phyloP scores from a whole-genome alignment of 2,329 filamentous ascomycete genomes.

The Cladosporium colombiae region DNA sequence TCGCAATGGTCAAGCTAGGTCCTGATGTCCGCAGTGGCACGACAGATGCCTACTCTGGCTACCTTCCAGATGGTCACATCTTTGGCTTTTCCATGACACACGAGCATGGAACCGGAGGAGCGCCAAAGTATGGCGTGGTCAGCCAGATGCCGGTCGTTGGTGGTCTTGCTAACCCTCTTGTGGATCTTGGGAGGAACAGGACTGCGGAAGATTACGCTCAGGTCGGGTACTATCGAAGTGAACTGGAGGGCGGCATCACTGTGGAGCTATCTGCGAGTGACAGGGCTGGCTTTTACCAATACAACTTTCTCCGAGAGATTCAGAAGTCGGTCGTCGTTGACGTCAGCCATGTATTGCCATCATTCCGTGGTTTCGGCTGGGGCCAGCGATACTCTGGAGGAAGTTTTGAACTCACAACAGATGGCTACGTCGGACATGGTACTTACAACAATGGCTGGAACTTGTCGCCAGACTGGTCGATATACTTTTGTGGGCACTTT shows the following conservation, averaged over 20 bases:
- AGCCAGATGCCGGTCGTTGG: slow-evolving; percentile 29
- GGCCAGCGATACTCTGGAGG: slow-evolving; percentile 62
- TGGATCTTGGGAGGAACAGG: slow-evolving; percentile 31
- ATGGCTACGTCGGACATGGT: slow-evolving; percentile 57
- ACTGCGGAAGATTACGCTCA: slow-evolving; percentile 43
- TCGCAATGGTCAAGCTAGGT: slow-evolving; percentile 45
- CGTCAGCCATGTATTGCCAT: slow-evolving; percentile 60
- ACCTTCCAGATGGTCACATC: slow-evolving; percentile 32
- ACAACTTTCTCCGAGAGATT: slow-evolving; percentile 53
- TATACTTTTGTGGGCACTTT: slow-evolving; percentile 63
- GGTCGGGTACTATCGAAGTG: slow-evolving; percentile 63
- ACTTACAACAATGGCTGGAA: slow-evolving; percentile 68
- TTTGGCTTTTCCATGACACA: slow-evolving; percentile 54
- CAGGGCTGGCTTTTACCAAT: slow-evolving; percentile 60
- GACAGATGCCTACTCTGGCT: slow-evolving; percentile 43
- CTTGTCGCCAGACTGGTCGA: slow-evolving; percentile 58
- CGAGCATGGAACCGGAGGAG: slow-evolving; percentile 67
- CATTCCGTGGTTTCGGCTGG: slow-evolving; percentile 56
- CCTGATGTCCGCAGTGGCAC: slow-evolving; percentile 36
- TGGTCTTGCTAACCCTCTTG: slow-evolving; percentile 25
- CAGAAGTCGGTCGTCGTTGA: slow-evolving; percentile 58
- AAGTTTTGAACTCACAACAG: slow-evolving; percentile 52
- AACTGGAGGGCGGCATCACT: slow-evolving; percentile 55
- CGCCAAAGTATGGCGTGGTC: slow-evolving; percentile 61
- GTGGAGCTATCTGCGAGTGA: slow-evolving; percentile 60